phyloP scores from a whole-genome alignment of 1,139 yeast genomes.

The Suhomyces yuchorum region DNA sequence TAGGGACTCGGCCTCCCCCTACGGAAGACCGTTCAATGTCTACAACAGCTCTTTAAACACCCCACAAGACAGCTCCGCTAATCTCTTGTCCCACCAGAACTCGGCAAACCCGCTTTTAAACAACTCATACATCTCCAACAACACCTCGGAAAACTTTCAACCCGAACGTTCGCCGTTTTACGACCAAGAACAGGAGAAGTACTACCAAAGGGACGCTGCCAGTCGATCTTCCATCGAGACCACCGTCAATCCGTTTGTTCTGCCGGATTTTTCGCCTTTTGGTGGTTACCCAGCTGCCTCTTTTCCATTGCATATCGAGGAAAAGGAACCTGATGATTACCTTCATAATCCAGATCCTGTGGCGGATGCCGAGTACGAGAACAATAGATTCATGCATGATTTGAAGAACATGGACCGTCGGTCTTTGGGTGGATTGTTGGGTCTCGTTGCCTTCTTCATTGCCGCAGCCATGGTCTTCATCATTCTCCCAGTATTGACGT shows the following conservation, averaged over 20 bases:
- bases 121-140: constrained; percentile 4
- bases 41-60: constrained; percentile 20
- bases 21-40: constrained; percentile 20
- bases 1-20: constrained; percentile 11
- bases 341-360: constrained; percentile 93
- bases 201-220: constrained; percentile 1
- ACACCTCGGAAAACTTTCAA: constrained; percentile 4
- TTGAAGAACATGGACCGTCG: constrained; percentile 60
- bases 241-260: constrained; percentile 16
- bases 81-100: constrained; percentile 15
- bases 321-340: constrained; percentile 89
- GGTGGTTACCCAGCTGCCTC: constrained; percentile 93
- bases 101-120: constrained; percentile 14
- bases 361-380: constrained; percentile 77
- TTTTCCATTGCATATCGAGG: constrained; percentile 84
- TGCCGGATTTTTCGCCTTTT: constrained; percentile 67
- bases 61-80: constrained; percentile 17
- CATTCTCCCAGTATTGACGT: constrained; percentile 73
- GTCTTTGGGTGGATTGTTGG: constrained; percentile 60
- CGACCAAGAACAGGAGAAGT: background rate
- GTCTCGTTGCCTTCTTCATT: constrained; percentile 54
- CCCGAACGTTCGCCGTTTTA: constrained; percentile 4
- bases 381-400: constrained; percentile 59
- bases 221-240: constrained; percentile 7
- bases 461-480: constrained; percentile 71